Base-by-base conservation (phyloP, 2,329 filamentous ascomycete genomes). In the Cladosporium sp. region DNA sequence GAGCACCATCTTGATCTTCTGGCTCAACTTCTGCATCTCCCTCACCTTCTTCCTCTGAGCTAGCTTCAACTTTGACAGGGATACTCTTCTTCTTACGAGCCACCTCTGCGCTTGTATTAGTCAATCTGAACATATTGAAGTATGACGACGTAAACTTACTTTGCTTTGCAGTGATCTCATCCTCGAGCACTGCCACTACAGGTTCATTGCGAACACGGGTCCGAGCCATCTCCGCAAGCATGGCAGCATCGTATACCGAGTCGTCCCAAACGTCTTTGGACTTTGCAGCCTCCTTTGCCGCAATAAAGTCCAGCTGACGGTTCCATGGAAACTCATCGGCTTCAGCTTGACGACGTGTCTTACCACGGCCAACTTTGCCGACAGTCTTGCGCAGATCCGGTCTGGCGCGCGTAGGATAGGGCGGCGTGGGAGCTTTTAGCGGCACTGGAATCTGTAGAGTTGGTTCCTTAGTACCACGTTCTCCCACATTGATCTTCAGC, bases 271-370 rank as follows among this genome's bases (percentile, higher is more conserved):
- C 55, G 19, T 66, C 62, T 17, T 64, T 60, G 22, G 56, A 56
- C 48, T 64, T 64, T 4, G 58, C 63, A 36, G 60, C 58, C 10
- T 44, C 53, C 40, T 61, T 65, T 13, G 61, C 66, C 34, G 60
- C 57, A 19, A 47, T 45, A 56, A 69, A 71, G 58, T 71, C 61
- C 10, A 70, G 49, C 19, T 58, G 17, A 24, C 69, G 62, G 7
- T 69, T 65, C 70, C 70, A 72, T 1, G 70, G 70, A 53, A 69
- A 70, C 32, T 67, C 64, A 22, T 61, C 57, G 35, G 59, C 56
- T 51, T 64, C 62, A n/a, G 62, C 61, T 34, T 60, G 66, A 22
- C 63, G 64, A 24, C 68, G 66, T 10, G 58, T 53, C 40, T 56
- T 60, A 35, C 56, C 45, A 25, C 58, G 58, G 45, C 59, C 62